Percentiles rank a stretch among this genome's conserved stretches.
Evolutionary conservation across 768 basidiomycete genomes (phyloP).

Genomic region (Collybia sp.): DNA sequence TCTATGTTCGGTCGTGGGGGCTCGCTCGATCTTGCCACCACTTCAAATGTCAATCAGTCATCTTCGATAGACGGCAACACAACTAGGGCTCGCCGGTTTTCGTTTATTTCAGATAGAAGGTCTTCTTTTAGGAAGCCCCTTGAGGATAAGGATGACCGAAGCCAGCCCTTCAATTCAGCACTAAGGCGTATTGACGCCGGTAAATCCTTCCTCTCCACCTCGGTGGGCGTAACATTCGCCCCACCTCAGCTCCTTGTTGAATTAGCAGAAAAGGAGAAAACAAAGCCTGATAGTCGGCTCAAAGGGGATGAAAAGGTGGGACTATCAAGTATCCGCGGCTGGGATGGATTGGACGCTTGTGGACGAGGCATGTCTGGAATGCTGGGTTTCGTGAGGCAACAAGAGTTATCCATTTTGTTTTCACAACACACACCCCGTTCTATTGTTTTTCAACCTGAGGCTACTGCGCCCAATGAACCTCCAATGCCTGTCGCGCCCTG

Average conservation of each 20-base stretch:
- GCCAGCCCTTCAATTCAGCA: conserved; percentile 30
- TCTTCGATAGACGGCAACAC: conserved; percentile 23
- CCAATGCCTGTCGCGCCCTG: conserved; percentile 24
- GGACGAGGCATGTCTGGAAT: conserved; percentile 45
- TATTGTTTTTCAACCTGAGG: not conserved
- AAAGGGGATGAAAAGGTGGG: conserved; percentile 55
- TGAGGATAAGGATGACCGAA: conserved; percentile 9
- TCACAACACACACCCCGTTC: conserved; percentile 25
- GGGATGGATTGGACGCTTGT: conserved; percentile 42
- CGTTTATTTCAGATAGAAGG: conserved; percentile 28
- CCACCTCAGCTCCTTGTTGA: conserved; percentile 44
- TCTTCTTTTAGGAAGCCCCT: conserved; percentile 12
- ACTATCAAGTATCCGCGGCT: conserved; percentile 52
- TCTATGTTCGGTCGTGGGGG: conserved; percentile 21
- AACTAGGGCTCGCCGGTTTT: conserved; percentile 29
- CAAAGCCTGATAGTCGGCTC: conserved; percentile 30
- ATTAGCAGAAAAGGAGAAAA: conserved; percentile 47
- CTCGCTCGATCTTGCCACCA: conserved; percentile 34
- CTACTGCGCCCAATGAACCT: not conserved
- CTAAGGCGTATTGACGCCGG: conserved; percentile 36
- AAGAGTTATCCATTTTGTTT: conserved; percentile 48
- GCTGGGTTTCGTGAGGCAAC: conserved; percentile 52
- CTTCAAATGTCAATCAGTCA: conserved; percentile 10
- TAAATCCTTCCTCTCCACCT: conserved; percentile 44
- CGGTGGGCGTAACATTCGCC: conserved; percentile 41